Evolutionary conservation across 169 alveolate species (phyloP).

Genomic region (Babesia gibsoni): DNA sequence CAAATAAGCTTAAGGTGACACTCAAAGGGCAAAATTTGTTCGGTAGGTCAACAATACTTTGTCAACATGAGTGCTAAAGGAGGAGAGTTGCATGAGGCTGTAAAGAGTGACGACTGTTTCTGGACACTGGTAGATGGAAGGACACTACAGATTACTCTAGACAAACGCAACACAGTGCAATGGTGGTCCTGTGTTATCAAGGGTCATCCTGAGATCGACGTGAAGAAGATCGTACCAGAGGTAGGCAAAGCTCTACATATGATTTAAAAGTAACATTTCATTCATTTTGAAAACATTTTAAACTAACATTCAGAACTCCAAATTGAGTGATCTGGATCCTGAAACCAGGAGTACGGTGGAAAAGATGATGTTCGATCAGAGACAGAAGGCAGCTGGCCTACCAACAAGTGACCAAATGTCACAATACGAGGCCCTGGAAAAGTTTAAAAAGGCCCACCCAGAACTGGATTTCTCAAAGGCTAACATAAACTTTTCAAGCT

Average conservation of each 20-base stretch:
- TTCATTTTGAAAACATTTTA: background rate
- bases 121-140: constrained; percentile 93
- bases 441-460: constrained; percentile 94
- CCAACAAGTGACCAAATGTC: constrained; percentile 92
- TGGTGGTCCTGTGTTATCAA: constrained; percentile 96
- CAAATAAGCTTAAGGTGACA: constrained; percentile 69
- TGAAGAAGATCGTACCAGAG: constrained; percentile 95
- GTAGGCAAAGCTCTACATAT: background rate
- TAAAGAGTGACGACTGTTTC: constrained; percentile 90
- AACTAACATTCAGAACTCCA: constrained; percentile 77
- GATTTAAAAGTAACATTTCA: background rate
- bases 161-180: constrained; percentile 87
- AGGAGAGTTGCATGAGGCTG: constrained; percentile 88
- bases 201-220: constrained; percentile 94
- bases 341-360: constrained; percentile 96
- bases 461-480: constrained; percentile 97
- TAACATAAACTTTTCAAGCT: constrained; percentile 64
- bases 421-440: constrained; percentile 90
- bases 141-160: constrained; percentile 84
- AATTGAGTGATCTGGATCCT: constrained; percentile 92
- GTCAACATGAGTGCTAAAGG: constrained; percentile 24
- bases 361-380: constrained; percentile 95
- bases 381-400: constrained; percentile 88
- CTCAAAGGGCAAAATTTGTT: constrained; percentile 72
- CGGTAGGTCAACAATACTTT: constrained; percentile 15